phyloP scores from a whole-genome alignment of 192 early-diverging fungal genomes.

The Coemansia aciculifera region DNA sequence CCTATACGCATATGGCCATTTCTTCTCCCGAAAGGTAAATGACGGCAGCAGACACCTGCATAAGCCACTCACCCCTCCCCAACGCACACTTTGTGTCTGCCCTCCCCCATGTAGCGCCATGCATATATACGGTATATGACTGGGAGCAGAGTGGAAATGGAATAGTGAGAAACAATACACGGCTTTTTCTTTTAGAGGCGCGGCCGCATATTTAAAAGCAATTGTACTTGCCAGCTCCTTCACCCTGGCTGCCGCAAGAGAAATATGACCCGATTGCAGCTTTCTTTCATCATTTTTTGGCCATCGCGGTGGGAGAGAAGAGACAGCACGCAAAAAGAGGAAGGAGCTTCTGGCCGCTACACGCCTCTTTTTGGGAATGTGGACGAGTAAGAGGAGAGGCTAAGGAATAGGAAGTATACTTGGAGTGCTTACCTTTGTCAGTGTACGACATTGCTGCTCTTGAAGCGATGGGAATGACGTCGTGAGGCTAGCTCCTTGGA shows the following conservation, averaged over 20 bases:
- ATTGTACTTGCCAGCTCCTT: background rate
- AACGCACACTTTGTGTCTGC: background rate
- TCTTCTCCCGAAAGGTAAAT: no score
- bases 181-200: background rate
- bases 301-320: no score
- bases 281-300: no score
- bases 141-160: background rate
- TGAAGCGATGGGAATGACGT: background rate
- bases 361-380: no score
- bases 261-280: no score
- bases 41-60: no score
- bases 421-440: constrained; percentile 37
- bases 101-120: constrained; percentile 11
- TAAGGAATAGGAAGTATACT: background rate
- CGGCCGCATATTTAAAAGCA: background rate
- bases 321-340: no score
- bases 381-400: background rate
- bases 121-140: constrained; percentile 32
- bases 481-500: background rate
- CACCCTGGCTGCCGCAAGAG: no score
- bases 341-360: no score
- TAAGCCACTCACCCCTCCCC: no score
- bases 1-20: no score
- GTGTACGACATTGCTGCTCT: constrained; percentile 22
- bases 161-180: no score